These are phyloP conservation scores for Tagetes patula DNA, from an alignment of 129 eudicot genomes.

Conservation along the genomic window DNA sequence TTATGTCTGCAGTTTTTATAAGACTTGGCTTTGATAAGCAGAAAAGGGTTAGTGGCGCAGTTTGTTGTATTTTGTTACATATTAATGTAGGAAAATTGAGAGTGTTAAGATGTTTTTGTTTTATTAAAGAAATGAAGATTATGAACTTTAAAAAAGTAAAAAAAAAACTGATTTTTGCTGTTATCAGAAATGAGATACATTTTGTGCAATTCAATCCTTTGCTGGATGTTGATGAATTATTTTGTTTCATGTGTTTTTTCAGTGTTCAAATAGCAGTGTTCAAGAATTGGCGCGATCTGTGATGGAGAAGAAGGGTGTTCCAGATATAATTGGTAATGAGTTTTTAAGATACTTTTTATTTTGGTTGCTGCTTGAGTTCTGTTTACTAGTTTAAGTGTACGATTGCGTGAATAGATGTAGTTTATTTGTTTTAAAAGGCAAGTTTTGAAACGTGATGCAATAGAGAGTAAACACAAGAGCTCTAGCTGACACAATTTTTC, in stretches of 20 bases:
- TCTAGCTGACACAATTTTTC: not conserved
- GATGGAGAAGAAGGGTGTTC: conserved; percentile 83
- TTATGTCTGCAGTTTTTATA: no score
- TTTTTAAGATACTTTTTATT: not conserved
- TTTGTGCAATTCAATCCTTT: no score
- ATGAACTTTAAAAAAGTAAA: no score
- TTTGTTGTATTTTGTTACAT: no score
- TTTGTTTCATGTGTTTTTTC: not conserved
- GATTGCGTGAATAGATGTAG: not conserved
- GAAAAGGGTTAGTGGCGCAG: no score
- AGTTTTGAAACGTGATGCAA: not conserved
- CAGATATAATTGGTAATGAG: conserved; percentile 77
- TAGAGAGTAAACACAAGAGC: not conserved
- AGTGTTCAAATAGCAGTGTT: conserved; percentile 80
- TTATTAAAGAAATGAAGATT: no score
- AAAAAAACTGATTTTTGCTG: no score
- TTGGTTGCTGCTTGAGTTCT: conserved; percentile 4
- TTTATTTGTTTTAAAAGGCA: not conserved
- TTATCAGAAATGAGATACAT: no score
- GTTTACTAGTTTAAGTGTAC: not conserved
- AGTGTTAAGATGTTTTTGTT: no score
- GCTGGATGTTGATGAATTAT: conserved; percentile 16
- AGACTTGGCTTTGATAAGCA: no score
- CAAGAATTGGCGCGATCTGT: conserved; percentile 70
- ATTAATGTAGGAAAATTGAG: no score